Base-by-base conservation (phyloP, 2,329 filamentous ascomycete genomes). In the Laburnicola sp. region DNA sequence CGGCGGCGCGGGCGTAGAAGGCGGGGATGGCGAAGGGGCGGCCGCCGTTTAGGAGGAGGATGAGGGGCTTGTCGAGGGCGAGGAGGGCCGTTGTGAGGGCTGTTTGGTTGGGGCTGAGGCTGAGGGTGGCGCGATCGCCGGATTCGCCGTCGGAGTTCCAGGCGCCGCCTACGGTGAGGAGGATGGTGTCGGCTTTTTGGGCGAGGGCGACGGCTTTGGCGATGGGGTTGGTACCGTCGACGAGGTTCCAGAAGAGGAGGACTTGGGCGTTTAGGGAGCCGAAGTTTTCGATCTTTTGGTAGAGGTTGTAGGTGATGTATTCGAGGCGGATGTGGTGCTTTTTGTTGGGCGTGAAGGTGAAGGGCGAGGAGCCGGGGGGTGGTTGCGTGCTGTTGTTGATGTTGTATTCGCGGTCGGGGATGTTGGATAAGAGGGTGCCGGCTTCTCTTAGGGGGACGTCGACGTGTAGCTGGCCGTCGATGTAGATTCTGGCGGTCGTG, bases 71-170 rank as follows among this genome's bases (percentile, higher is more conserved):
- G 6, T 60, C 64, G 0, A 76, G 59, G 0, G 60, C 64, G 45
- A 73, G 75, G 2, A 78, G 70, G 16, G 69, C 69, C 23, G 59
- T 53, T 0, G 74, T 71, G 9, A 78, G 65, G 0, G 47, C 38
- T 8, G 74, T 74, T 53, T 78, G 76, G 38, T 69, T 71, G 2
- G 66, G 58, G 2, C 70, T 59, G 1, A 78, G 65, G 3, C 64
- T 63, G 0, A 78, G 58, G 0, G 70, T 75, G 2, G 68, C 73
- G 10, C 75, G 63, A 37, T 78, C 75, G 10, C 72, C 76, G 41
- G 62, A 66, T 59, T 78, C 76, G 34, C 75, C 76, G 47, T 78
- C 76, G 47, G 72, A 75, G 53, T 76, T 75, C 76, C 76, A 78
- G n/a, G 69, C 70, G 3, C 73, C 74, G 2, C 76, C 76, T 0